Evolutionary conservation across 768 basidiomycete species (phyloP).

Genomic region (Lentinula lateritia): DNA sequence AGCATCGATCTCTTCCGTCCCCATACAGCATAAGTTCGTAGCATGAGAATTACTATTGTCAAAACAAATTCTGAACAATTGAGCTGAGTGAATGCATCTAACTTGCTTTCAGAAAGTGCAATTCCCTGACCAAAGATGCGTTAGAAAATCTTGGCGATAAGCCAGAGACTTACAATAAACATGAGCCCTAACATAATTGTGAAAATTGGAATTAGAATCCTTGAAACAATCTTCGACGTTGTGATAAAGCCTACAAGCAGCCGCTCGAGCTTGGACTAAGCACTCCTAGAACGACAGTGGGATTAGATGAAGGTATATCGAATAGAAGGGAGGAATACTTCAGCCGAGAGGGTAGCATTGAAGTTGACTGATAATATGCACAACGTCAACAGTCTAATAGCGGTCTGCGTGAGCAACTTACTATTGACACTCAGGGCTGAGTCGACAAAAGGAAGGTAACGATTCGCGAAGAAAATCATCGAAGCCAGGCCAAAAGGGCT

Average conservation of each 20-base stretch:
- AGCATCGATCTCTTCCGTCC: slow-evolving; percentile 28
- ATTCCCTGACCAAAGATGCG: not conserved
- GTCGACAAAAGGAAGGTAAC: slow-evolving; percentile 26
- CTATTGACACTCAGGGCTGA: slow-evolving; percentile 12
- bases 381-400: not conserved
- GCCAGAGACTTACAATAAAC: not conserved
- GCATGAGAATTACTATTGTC: slow-evolving; percentile 28
- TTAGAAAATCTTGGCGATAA: too few species aligned
- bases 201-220: not conserved
- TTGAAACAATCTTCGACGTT: not conserved
- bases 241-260: not conserved
- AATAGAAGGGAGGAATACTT: not conserved
- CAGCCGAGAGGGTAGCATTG: not conserved
- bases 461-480: slow-evolving; percentile 21
- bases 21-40: slow-evolving; percentile 42
- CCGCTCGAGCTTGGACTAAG: not conserved
- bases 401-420: not conserved
- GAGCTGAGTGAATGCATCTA: not conserved
- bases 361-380: not conserved
- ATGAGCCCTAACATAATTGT: not conserved
- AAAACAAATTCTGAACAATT: not conserved
- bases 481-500: slow-evolving; percentile 17
- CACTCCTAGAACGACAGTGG: not conserved
- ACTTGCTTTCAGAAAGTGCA: not conserved
- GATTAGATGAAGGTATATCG: not conserved